Conservation (phyloP, 2,329 filamentous ascomycete genomes). For the Apiospora koreana region DNA sequence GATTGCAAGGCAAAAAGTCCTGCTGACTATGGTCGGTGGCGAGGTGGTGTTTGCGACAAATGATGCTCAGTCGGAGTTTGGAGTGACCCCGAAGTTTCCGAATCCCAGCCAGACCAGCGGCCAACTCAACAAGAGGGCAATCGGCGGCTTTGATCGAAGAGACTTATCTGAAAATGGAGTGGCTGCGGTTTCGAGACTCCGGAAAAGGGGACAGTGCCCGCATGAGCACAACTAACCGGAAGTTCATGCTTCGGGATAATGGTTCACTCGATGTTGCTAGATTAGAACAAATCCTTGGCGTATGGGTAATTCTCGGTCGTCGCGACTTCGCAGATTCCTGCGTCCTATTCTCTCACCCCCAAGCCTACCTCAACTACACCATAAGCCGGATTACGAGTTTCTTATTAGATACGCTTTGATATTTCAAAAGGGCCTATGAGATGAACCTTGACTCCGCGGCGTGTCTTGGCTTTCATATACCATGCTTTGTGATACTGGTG, state of each 20-base stretch:
- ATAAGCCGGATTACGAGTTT: neutral
- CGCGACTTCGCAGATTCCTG: neutral
- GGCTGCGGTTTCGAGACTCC: neutral
- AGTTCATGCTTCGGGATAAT: no score
- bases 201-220: neutral
- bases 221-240: neutral
- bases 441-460: neutral
- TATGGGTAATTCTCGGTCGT: no score
- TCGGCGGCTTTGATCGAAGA: neutral
- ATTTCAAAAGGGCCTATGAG: neutral
- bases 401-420: neutral
- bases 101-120: neutral
- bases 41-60: neutral
- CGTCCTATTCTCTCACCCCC: neutral
- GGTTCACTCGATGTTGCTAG: no score
- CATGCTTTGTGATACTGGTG: neutral
- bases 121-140: neutral
- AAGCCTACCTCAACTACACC: neutral
- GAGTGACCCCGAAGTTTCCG: neutral
- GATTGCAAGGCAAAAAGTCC: neutral
- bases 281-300: no score
- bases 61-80: neutral
- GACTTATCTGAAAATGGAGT: neutral
- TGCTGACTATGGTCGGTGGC: neutral
- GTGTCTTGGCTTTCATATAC: neutral